Percentiles rank a stretch among this genome's conserved stretches.
These are phyloP conservation scores for Papiliotrema nemorosa DNA, from an alignment of 1,284 basidiomycete species.

Conservation along the genomic window DNA sequence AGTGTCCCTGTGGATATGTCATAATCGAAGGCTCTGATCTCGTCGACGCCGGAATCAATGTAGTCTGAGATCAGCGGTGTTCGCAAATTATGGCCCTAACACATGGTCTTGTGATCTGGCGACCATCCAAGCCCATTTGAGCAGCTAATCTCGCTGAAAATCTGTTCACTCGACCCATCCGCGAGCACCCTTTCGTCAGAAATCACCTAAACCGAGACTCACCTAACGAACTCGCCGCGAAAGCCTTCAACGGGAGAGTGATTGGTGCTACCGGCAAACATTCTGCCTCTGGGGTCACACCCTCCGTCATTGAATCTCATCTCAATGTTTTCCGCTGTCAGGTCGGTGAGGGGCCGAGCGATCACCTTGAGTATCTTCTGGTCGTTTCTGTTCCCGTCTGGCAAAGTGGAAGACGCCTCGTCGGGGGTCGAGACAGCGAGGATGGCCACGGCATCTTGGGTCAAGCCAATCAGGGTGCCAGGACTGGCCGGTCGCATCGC, in stretches of 20 bases:
- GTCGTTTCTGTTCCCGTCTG: background rate
- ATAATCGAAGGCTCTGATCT: slow-evolving; percentile 37
- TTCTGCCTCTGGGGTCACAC: slow-evolving; percentile 39
- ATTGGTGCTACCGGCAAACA: slow-evolving; percentile 40
- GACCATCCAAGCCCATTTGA: slow-evolving; percentile 48
- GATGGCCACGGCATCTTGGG: slow-evolving; percentile 13
- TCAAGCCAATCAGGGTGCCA: slow-evolving; percentile 7
- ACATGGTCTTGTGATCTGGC: slow-evolving; percentile 41
- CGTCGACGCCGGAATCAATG: slow-evolving; percentile 40
- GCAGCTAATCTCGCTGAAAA: slow-evolving; percentile 33
- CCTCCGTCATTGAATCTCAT: slow-evolving; percentile 49
- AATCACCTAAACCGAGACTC: slow-evolving; percentile 1
- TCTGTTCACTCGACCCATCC: slow-evolving; percentile 21
- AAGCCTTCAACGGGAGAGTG: slow-evolving; percentile 15
- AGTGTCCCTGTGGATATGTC: slow-evolving; percentile 27
- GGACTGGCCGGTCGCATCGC: slow-evolving; percentile 21
- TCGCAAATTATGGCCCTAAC: slow-evolving; percentile 19
- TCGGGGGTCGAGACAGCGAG: slow-evolving; percentile 9
- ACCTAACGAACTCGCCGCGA: slow-evolving; percentile 37
- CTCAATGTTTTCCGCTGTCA: slow-evolving; percentile 13
- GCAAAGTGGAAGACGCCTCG: background rate
- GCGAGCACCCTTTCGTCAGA: slow-evolving; percentile 11
- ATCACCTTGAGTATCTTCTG: slow-evolving; percentile 17
- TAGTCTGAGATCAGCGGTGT: slow-evolving; percentile 33
- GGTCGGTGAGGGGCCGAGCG: slow-evolving; percentile 18